phyloP scores from a whole-genome alignment of 2,329 filamentous ascomycete genomes.

The Monilinia vaccinii-corymbosi region DNA sequence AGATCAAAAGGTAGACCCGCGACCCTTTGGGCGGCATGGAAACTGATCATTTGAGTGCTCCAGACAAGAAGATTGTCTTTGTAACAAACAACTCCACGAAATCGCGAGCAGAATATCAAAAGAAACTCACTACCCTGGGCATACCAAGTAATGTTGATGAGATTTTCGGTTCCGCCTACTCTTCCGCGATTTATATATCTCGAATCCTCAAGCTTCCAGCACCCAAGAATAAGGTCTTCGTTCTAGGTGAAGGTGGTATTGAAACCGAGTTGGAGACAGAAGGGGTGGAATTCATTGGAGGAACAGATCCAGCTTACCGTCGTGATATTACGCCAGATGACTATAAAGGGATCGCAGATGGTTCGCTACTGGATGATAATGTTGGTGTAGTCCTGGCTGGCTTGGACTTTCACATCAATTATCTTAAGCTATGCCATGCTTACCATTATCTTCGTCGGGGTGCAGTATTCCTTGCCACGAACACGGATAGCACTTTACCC shows the following conservation, averaged over 20 bases:
- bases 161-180: conserved; percentile 89
- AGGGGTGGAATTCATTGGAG: conserved; percentile 71
- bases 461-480: conserved; percentile 85
- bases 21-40: not conserved
- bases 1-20: conserved; percentile 56
- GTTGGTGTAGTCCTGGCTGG: conserved; percentile 86
- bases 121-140: conserved; percentile 75
- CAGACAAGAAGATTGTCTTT: conserved; percentile 87
- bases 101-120: conserved; percentile 82
- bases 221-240: conserved; percentile 86
- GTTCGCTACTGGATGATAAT: conserved; percentile 70
- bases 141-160: conserved; percentile 79
- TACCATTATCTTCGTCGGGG: conserved; percentile 79
- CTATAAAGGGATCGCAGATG: conserved; percentile 68
- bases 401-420: conserved; percentile 91
- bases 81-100: conserved; percentile 99
- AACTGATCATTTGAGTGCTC: conserved; percentile 4
- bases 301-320: conserved; percentile 69
- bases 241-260: conserved; percentile 84
- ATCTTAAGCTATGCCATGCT: conserved; percentile 78
- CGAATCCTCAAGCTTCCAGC: conserved; percentile 74
- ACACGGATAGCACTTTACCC: conserved; percentile 83
- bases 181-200: conserved; percentile 88
- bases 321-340: conserved; percentile 75
- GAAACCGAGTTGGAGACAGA: conserved; percentile 81